Evolutionary conservation across 192 early-diverging fungal species (phyloP), one percentile per base, ranked within the genome.

Genomic region (Rhizoclosmatium sp.): DNA sequence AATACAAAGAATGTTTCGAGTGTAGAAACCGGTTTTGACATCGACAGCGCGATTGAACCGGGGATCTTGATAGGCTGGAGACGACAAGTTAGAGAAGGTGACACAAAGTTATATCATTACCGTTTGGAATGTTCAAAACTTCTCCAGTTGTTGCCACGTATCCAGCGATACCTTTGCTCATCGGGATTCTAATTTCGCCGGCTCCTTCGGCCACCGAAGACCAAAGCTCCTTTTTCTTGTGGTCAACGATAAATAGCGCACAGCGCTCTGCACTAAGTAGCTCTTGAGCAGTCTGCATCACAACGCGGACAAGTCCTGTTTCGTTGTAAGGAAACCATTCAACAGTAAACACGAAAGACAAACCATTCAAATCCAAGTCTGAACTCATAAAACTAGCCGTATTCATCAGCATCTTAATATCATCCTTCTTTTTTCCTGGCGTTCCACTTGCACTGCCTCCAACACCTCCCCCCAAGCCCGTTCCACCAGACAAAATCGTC

Each of bases 1-100:
- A 65, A 87, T 82, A 59, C 84, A 85, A 3, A 89, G 80, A 62
- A 89, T 89, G 65, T 83, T 89, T 19, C 86, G 81, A 12, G 88
- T 89, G 44, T 59, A 61, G 72, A 82, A 89, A 0, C 88, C 88
- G 19, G 86, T 89, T 72, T 85, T 83, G 47, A 82, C 51, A 51
- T 89, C 88, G 23, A 89, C 68, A 16, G 70, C 67, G 5, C 81
- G 74, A 58, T 89, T 89, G 77, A 89, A 89, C 3, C 88, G 81
- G 14, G 75, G 66, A 68, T 89, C 88, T n/a, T 77, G 68, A 59
- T 88, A 89, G 3, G 87, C 87, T 85, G 76, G 19, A 31, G 31
- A 31, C 31, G 31, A 31, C 31, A 31, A 31, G 31, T 31, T 31
- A 31, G 31, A 31, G 31, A 31, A 31, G 31, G 31, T 31, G 31